Evolutionary conservation across 345 rosid genomes (phyloP).

Genomic region (Sisymbrium altissimum): DNA sequence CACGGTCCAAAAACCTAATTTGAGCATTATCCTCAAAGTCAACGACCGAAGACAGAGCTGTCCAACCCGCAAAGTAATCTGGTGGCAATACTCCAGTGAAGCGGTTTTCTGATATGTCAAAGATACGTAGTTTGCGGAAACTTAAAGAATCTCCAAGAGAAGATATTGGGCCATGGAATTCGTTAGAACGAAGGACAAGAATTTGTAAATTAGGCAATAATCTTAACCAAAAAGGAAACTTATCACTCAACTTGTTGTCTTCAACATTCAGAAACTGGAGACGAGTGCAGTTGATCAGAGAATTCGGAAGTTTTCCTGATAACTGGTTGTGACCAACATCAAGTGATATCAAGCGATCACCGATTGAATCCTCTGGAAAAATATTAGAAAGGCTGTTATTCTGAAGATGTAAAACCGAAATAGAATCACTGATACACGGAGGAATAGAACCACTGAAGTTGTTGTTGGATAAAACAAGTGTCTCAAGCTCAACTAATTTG

Average conservation of each 20-base stretch:
- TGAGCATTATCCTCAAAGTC: background rate
- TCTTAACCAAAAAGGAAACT: slow-evolving; percentile 40
- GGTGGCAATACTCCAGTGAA: slow-evolving; percentile 19
- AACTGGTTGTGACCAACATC: too few relatives aligned
- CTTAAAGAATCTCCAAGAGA: background rate
- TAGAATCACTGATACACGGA: background rate
- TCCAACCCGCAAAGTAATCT: background rate
- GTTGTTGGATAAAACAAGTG: slow-evolving; percentile 31
- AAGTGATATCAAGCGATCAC: background rate
- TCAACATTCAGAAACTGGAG: slow-evolving; percentile 46
- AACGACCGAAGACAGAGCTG: background rate
- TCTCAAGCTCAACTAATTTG: background rate
- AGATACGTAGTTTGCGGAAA: slow-evolving; percentile 41
- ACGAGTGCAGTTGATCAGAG: slow-evolving; percentile 21
- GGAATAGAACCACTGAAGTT: slow-evolving; percentile 32
- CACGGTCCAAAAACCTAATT: background rate
- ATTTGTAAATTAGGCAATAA: slow-evolving; percentile 25
- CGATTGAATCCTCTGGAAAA: background rate
- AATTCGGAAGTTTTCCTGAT: too few relatives aligned
- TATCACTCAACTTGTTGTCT: slow-evolving; percentile 32
- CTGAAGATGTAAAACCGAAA: background rate
- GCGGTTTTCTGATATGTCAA: slow-evolving; percentile 39
- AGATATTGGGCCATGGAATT: slow-evolving; percentile 34
- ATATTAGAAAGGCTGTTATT: slow-evolving; percentile 21
- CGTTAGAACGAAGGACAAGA: slow-evolving; percentile 45